A percentile compares a stretch with the other conserved stretches of the same genome.
Evolutionary conservation across 2,329 filamentous ascomycete genomes (phyloP).

Genomic region (Periconia digitata): DNA sequence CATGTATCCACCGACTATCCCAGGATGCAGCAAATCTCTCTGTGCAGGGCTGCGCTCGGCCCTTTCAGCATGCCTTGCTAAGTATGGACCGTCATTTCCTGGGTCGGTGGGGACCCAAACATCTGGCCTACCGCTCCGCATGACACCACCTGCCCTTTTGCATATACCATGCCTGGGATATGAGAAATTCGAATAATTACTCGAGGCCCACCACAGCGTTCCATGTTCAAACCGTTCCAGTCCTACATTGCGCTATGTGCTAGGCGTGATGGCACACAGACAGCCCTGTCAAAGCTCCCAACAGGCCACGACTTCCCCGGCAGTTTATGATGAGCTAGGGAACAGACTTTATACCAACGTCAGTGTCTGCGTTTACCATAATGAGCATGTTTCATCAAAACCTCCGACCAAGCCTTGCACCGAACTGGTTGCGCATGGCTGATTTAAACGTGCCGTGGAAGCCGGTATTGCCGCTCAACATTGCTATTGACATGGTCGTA

Average conservation of each 20-base stretch:
- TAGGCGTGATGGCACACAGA: too few relatives aligned
- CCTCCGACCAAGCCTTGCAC: too few relatives aligned
- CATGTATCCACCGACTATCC: conserved; percentile 11
- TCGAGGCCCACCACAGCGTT: too few relatives aligned
- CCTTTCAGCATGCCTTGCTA: conserved; percentile 1
- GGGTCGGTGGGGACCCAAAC: background rate
- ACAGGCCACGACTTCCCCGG: too few relatives aligned
- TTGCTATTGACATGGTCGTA: background rate
- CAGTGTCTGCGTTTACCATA: background rate
- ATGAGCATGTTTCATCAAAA: background rate
- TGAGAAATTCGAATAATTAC: too few relatives aligned
- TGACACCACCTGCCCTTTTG: background rate
- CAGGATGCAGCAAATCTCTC: conserved; percentile 9
- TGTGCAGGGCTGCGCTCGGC: background rate
- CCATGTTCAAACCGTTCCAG: too few relatives aligned
- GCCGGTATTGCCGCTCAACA: background rate
- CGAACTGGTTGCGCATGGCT: conserved; percentile 4
- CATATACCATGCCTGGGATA: too few relatives aligned
- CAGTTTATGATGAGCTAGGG: too few relatives aligned
- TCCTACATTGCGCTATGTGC: too few relatives aligned
- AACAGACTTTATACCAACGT: background rate
- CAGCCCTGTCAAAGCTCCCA: too few relatives aligned
- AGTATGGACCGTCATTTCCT: background rate
- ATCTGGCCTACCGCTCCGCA: background rate
- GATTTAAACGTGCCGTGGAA: background rate